Evolutionary conservation across 768 basidiomycete genomes (phyloP).

Genomic region (Hericium alpestre): DNA sequence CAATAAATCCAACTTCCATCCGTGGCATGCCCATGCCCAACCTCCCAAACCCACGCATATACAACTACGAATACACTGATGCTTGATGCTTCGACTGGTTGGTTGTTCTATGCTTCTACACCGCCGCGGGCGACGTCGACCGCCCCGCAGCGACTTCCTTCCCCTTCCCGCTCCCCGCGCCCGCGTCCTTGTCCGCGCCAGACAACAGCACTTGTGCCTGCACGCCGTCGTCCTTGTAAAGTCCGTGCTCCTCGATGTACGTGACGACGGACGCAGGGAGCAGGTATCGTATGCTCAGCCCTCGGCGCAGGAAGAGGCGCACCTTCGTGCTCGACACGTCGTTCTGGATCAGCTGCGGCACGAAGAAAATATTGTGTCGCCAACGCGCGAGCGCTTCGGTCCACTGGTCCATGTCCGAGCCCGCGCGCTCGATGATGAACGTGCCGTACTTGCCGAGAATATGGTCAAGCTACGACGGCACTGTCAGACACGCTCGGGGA

Average conservation of each 20-base stretch:
- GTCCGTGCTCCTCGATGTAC: slow-evolving; percentile 81
- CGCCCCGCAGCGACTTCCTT: too few relatives aligned
- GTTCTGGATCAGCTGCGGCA: slow-evolving; percentile 92
- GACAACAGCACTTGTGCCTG: too few relatives aligned
- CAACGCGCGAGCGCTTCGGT: slow-evolving; percentile 17
- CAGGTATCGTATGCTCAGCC: slow-evolving; percentile 80
- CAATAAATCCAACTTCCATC: too few relatives aligned
- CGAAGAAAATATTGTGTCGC: slow-evolving; percentile 42
- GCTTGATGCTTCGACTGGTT: too few relatives aligned
- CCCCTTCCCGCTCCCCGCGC: too few relatives aligned
- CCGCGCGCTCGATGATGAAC: slow-evolving; percentile 90
- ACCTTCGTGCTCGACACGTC: slow-evolving; percentile 95
- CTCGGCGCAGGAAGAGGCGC: slow-evolving; percentile 67
- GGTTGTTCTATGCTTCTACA: too few relatives aligned
- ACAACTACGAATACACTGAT: too few relatives aligned
- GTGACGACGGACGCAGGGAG: slow-evolving; percentile 85
- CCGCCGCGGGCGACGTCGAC: too few relatives aligned
- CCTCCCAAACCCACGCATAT: too few relatives aligned
- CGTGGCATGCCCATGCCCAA: too few relatives aligned
- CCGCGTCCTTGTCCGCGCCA: slow-evolving; percentile 23
- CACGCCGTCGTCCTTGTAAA: slow-evolving; percentile 55
- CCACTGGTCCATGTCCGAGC: slow-evolving; percentile 39
- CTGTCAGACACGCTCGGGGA: slow-evolving; percentile 6
- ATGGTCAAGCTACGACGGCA: slow-evolving; percentile 66
- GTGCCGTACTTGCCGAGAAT: slow-evolving; percentile 92